Base-by-base conservation (phyloP, 306 rosid genomes). In the Cicer judaicum region DNA sequence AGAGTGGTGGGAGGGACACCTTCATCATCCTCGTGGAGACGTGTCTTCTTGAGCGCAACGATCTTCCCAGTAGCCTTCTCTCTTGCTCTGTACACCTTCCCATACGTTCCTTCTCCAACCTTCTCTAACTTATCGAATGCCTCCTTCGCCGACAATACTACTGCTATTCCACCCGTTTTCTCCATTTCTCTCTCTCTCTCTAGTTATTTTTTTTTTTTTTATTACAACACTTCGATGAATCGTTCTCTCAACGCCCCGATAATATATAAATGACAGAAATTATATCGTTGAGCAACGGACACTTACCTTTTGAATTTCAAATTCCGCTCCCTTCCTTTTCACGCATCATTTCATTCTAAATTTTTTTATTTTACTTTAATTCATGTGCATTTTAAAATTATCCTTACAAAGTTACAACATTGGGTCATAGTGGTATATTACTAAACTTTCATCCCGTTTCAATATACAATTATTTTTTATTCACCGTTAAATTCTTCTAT, bases 1-100 rank as follows among this genome's bases (percentile, higher is more conserved):
- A 94, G 98, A 76, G 98, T 91, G 72, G 97, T 94, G 52, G 97
- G 96, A 77, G 97, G 97, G 79, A 91, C 97, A 65, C 98, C 97
- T 87, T 94, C 97, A 29, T 93, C 94, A 53, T 93, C 98, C 71
- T 93, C 97, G 49, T 88, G 97, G 75, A 93, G 96, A n/a, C 97
- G 96, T 59, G 97, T 93, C 72, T 93, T 93, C 87, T 93, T 93
- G 18, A 93, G 90, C 9, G 97, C 98, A 1, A 93, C 96, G 81
- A 93, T 93, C 82, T 88, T 91, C 6, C 97, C 97, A 0, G 94
- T 91, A 1, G 94, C 88, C 75, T 81, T 93, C 70, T 91, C 97
- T 80, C 88, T 79, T 24, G 97, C 92, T 65, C 96, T 83, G 67
- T 93, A 93, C 3, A 93, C 97, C 88, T 93, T 93, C 57, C 97